Base-by-base conservation (phyloP, 1,284 basidiomycete species). In the Leccinum proliferum region DNA sequence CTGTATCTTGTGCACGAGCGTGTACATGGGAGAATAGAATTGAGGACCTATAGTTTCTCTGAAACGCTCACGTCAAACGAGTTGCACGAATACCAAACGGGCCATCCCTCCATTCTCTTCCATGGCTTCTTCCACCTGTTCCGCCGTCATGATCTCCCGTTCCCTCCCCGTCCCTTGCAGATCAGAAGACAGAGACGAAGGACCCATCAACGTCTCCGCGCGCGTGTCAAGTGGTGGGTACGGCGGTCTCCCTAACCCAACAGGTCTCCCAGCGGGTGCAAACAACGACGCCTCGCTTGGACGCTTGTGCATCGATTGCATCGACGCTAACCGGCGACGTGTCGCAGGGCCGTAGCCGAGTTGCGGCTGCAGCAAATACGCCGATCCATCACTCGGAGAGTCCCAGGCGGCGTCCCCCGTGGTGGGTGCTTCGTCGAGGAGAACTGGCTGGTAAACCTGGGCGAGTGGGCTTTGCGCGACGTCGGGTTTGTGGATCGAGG, bases 371-470 rank as follows among this genome's bases (percentile, higher is more conserved):
- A 60, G 60, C 52, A 60, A 59, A 60, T 60, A 57, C 60, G 55
- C 39, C 4, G 68, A 62, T 43, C 61, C 62, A 10, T 55, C 64
- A 50, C 69, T 66, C 11, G 66, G 58, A 1, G 18, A 55, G 43
- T 70, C 66, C 21, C 63, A 64, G 9, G 15, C 34, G 9, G 32
- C 25, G 35, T 78, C 76, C 62, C 82, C 79, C 2, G 69, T 66
- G 18, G 73, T 73, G 29, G 78, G 55, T 3, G 15, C 75, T 12
- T 85, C 83, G 57, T 85, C 83, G 15, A 86, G 75, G 8, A 86
- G 64, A 18, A 90, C 67, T 4, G 90, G 87, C 63, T 87, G 86
- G 70, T 84, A 92, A 12, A 90, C 78, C 70, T 90, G 88, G 4
- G 89, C 88, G 2, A 92, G 77, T 18, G 90, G 90, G 58, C 70